These are phyloP conservation scores for Cajanus cajan DNA, from an alignment of 306 rosid genomes.

Conservation along the genomic window DNA sequence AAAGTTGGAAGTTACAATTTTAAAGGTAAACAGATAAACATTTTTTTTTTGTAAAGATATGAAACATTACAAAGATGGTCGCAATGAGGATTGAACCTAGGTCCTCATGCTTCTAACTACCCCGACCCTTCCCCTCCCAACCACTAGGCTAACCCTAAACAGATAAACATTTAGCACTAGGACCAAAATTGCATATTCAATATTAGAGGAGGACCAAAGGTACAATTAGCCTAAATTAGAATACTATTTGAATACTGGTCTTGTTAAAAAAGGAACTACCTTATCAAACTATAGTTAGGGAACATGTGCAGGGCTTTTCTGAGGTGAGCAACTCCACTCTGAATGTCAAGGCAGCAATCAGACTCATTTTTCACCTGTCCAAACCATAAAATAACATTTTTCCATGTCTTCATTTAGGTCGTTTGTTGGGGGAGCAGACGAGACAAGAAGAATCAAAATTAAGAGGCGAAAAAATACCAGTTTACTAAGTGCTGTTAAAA, in stretches of 20 bases:
- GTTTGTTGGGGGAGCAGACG: neutral
- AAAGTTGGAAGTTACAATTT: too few relatives aligned
- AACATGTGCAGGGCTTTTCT: constrained; percentile 81
- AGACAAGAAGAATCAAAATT: constrained; percentile 4
- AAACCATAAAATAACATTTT: constrained; percentile 11
- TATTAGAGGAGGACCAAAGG: too few relatives aligned
- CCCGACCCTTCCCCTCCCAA: too few relatives aligned
- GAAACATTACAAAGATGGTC: too few relatives aligned
- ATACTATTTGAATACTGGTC: neutral
- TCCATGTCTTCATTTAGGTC: neutral
- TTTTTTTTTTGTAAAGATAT: too few relatives aligned
- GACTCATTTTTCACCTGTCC: constrained; percentile 67
- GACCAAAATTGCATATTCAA: too few relatives aligned
- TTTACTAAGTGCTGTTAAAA: constrained; percentile 79
- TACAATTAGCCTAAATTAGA: neutral
- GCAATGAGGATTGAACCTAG: too few relatives aligned
- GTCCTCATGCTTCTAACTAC: too few relatives aligned
- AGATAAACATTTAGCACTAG: too few relatives aligned
- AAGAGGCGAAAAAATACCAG: constrained; percentile 51
- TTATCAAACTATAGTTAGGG: constrained; percentile 69
- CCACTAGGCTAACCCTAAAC: too few relatives aligned
- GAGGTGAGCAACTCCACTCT: constrained; percentile 69
- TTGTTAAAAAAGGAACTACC: constrained; percentile 39
- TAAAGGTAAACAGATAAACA: too few relatives aligned
- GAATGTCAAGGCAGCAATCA: constrained; percentile 53